Conservation (phyloP, 805 yeast species). For the Suhomyces kilbournensis region DNA sequence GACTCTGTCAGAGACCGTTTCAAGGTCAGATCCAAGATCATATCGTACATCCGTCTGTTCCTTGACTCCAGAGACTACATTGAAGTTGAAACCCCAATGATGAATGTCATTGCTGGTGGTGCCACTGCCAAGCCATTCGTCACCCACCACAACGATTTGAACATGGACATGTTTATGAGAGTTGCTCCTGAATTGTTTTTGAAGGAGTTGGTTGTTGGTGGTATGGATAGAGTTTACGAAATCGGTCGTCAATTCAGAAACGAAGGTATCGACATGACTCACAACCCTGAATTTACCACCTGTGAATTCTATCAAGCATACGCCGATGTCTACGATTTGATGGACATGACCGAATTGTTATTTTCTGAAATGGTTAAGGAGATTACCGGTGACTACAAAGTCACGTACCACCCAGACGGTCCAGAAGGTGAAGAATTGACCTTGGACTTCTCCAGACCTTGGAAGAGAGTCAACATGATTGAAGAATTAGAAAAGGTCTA, state of each 20-base stretch:
- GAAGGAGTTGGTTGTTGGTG: slow-evolving; percentile 96
- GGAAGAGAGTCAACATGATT: slow-evolving; percentile 98
- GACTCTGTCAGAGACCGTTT: slow-evolving; percentile 81
- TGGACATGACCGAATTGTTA: slow-evolving; percentile 90
- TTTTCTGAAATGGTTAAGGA: slow-evolving; percentile 97
- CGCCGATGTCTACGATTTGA: slow-evolving; percentile 93
- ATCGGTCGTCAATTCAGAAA: slow-evolving; percentile 98
- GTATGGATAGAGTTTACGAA: slow-evolving; percentile 96
- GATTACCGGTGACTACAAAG: slow-evolving; percentile 83
- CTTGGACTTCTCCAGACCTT: slow-evolving; percentile 89
- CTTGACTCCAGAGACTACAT: slow-evolving; percentile 81
- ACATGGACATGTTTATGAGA: slow-evolving; percentile 96
- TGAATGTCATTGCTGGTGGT: slow-evolving; percentile 99
- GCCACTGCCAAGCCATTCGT: slow-evolving; percentile 98
- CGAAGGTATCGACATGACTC: slow-evolving; percentile 98
- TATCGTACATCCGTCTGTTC: slow-evolving; percentile 81
- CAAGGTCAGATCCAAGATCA: slow-evolving; percentile 84
- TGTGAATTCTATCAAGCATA: slow-evolving; percentile 98
- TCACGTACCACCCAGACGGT: slow-evolving; percentile 91
- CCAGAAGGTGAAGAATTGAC: slow-evolving; percentile 77
- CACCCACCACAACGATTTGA: slow-evolving; percentile 95
- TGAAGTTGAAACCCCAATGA: slow-evolving; percentile 98
- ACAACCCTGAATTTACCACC: slow-evolving; percentile 98
- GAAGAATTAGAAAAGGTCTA: slow-evolving; percentile 87
- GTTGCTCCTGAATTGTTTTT: slow-evolving; percentile 96